Evolutionary conservation across 225 moss, liverwort and hornwort species (phyloP).

Genomic region (Sphagnum tenellum): DNA sequence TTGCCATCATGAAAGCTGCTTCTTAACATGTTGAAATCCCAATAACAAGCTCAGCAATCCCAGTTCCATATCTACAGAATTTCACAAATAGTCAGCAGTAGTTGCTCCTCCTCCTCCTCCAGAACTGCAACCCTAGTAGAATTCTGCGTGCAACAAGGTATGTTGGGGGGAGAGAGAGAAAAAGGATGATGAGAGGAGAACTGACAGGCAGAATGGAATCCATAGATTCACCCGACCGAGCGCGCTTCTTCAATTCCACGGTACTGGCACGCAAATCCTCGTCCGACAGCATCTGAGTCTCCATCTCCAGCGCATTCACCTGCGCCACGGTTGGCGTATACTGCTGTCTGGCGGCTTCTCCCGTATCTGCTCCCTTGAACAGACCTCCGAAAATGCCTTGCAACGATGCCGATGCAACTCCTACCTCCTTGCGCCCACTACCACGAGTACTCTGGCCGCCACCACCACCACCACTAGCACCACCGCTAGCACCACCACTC

Average conservation of each 20-base stretch:
- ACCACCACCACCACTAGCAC: neutral
- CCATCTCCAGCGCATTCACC: slow-evolving; percentile 49
- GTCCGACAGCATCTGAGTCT: slow-evolving; percentile 50
- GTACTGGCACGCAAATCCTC: slow-evolving; percentile 57
- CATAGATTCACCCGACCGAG: slow-evolving; percentile 52
- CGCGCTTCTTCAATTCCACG: slow-evolving; percentile 38
- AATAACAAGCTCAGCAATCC: no score
- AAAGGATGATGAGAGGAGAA: neutral
- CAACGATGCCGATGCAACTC: slow-evolving; percentile 41
- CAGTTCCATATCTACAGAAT: no score
- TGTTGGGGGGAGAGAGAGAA: no score
- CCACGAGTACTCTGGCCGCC: slow-evolving; percentile 7
- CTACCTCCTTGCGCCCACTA: slow-evolving; percentile 16
- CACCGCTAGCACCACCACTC: slow-evolving; percentile 9
- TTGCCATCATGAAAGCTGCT: no score
- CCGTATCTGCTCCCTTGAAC: slow-evolving; percentile 70
- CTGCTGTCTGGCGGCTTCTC: slow-evolving; percentile 72
- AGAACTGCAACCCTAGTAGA: no score
- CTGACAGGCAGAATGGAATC: slow-evolving; percentile 60
- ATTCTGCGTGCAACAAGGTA: no score
- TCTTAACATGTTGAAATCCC: no score
- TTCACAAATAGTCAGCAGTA: no score
- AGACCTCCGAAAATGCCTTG: slow-evolving; percentile 79
- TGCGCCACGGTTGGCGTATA: slow-evolving; percentile 41
- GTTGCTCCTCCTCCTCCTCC: no score